Conservation (phyloP, 441 rosid species). For the Arabidopsis hybrid region DNA sequence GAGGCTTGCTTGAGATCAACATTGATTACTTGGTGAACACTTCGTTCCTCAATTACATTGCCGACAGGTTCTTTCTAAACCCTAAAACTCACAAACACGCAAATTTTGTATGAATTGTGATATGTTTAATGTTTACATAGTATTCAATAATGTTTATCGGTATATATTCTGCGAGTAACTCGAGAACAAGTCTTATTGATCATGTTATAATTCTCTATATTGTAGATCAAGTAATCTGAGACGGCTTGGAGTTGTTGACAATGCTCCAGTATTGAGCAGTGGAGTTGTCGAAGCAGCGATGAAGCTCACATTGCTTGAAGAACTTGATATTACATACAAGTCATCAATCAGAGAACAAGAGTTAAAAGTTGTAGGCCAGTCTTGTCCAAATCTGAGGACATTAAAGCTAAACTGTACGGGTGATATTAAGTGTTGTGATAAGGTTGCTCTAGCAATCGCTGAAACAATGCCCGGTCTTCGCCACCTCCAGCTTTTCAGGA, state of each 20-base stretch:
- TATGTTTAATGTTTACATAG: too few species aligned
- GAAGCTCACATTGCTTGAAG: slow-evolving; percentile 61
- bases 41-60: slow-evolving; percentile 53
- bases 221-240: neutral
- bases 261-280: slow-evolving; percentile 45
- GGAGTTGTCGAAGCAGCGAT: slow-evolving; percentile 49
- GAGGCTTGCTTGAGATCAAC: slow-evolving; percentile 42
- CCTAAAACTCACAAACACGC: neutral
- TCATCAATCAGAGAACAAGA: slow-evolving; percentile 38
- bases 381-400: slow-evolving; percentile 60
- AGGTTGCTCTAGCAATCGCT: slow-evolving; percentile 63
- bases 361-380: slow-evolving; percentile 47
- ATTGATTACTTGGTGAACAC: slow-evolving; percentile 27
- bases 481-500: slow-evolving; percentile 63
- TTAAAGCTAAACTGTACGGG: slow-evolving; percentile 49
- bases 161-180: too few species aligned
- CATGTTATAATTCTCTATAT: neutral
- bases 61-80: slow-evolving; percentile 42
- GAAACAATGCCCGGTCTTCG: slow-evolving; percentile 57
- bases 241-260: slow-evolving; percentile 15
- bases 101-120: neutral
- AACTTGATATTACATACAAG: slow-evolving; percentile 52
- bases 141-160: too few species aligned
- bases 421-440: slow-evolving; percentile 41
- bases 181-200: neutral